These are phyloP conservation scores for Rubia peregrina DNA, from an alignment of 305 asterid species.

Conservation along the genomic window DNA sequence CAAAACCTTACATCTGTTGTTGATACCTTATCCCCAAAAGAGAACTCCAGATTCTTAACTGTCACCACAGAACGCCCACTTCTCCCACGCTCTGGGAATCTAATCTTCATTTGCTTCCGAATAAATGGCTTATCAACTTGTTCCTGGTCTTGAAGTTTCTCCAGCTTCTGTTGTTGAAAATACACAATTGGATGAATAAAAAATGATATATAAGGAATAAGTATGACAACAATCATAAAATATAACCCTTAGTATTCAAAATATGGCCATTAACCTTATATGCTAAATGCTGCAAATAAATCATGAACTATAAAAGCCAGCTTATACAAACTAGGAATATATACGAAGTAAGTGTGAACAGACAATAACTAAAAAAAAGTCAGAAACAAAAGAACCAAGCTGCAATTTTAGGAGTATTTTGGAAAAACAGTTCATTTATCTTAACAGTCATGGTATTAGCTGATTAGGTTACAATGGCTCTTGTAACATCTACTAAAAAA, in stretches of 20 bases:
- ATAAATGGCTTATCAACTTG: conserved; percentile 96
- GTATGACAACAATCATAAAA: not conserved
- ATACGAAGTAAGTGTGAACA: not conserved
- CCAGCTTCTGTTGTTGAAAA: conserved; percentile 70
- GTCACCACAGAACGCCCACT: conserved; percentile 72
- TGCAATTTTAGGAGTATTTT: not conserved
- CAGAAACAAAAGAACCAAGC: not conserved
- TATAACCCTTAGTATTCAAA: not conserved
- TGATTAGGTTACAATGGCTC: not conserved
- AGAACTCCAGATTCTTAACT: conserved; percentile 65
- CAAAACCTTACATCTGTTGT: not conserved
- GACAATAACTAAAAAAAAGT: not conserved
- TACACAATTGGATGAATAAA: not conserved
- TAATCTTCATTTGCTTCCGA: conserved; percentile 96
- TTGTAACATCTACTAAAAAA: not conserved
- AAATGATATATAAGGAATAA: not conserved
- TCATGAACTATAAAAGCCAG: not conserved
- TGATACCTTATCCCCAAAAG: conserved; percentile 71
- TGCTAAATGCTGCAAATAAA: not conserved
- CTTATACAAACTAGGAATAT: not conserved
- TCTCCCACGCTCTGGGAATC: conserved; percentile 93
- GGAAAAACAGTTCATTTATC: not conserved
- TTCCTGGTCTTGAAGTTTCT: conserved; percentile 80
- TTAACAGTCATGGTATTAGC: too few relatives aligned
- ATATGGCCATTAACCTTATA: not conserved